phyloP scores from a whole-genome alignment of 257 asterid species.

The Craterostigma plantagineum region DNA sequence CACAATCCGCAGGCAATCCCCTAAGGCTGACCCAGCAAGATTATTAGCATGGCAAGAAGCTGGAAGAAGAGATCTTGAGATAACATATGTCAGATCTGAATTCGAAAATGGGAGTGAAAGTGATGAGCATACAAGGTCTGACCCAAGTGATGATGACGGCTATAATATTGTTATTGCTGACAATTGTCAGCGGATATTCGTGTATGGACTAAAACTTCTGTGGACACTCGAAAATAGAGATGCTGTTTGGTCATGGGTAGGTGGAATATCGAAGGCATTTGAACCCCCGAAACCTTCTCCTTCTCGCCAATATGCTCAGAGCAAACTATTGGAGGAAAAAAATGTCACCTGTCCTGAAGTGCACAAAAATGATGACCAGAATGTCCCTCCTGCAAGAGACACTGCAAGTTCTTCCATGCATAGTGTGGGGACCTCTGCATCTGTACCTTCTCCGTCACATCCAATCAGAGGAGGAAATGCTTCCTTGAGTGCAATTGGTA shows the following conservation, averaged over 20 bases:
- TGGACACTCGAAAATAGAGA: slow-evolving; percentile 98
- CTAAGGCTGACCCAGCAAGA: slow-evolving; percentile 86
- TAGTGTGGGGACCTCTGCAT: slow-evolving; percentile 29
- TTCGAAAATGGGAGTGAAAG: slow-evolving; percentile 91
- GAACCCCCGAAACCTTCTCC: slow-evolving; percentile 96
- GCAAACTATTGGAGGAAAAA: slow-evolving; percentile 57
- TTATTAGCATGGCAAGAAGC: slow-evolving; percentile 95
- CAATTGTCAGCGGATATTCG: slow-evolving; percentile 83
- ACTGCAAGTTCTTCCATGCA: slow-evolving; percentile 39
- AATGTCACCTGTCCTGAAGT: slow-evolving; percentile 30
- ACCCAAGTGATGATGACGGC: slow-evolving; percentile 92
- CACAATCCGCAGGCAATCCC: slow-evolving; percentile 82
- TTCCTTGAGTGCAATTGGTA: slow-evolving; percentile 51
- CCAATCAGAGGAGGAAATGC: slow-evolving; percentile 37
- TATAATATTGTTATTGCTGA: slow-evolving; percentile 89
- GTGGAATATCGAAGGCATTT: slow-evolving; percentile 94
- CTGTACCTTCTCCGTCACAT: slow-evolving; percentile 46
- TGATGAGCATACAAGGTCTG: slow-evolving; percentile 87
- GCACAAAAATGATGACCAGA: slow-evolving; percentile 44
- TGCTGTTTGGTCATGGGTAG: slow-evolving; percentile 98
- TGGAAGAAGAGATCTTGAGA: slow-evolving; percentile 56
- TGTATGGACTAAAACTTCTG: slow-evolving; percentile 86
- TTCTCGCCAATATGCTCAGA: slow-evolving; percentile 86
- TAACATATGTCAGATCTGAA: too few relatives aligned
- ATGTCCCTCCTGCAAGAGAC: slow-evolving; percentile 25